A percentile compares a stretch with the other conserved stretches of the same genome.
These are phyloP conservation scores for Tuber brumale DNA, from an alignment of 495 filamentous ascomycete species.

Conservation along the genomic window DNA sequence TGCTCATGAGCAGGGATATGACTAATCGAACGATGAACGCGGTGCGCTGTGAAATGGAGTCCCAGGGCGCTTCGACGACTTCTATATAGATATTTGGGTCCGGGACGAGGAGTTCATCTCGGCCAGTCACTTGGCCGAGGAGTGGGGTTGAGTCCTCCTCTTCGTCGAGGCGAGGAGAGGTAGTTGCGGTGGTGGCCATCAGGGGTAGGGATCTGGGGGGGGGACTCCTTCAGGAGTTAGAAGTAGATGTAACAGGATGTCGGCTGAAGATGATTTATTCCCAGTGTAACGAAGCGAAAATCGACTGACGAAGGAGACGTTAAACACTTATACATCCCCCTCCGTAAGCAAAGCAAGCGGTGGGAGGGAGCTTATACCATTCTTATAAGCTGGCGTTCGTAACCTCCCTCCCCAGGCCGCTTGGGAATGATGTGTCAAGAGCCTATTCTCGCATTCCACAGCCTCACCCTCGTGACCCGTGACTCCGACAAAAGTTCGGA, in stretches of 20 bases:
- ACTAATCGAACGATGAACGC: constrained; percentile 8
- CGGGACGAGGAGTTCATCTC: constrained; percentile 13
- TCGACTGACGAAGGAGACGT: not conserved
- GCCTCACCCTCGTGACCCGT: constrained; percentile 9
- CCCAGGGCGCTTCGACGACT: constrained; percentile 23
- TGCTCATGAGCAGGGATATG: constrained; percentile 17
- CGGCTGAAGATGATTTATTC: not conserved
- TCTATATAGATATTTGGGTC: constrained; percentile 26
- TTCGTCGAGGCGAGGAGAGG: constrained; percentile 5
- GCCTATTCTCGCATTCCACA: not conserved
- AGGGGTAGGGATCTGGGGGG: constrained; percentile 16
- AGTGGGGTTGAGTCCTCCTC: constrained; percentile 4
- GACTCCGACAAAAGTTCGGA: not conserved
- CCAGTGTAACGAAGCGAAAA: not conserved
- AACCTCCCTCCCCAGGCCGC: not conserved
- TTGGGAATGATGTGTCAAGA: constrained; percentile 21
- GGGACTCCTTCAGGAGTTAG: not conserved
- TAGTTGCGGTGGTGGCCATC: not conserved
- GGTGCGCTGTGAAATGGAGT: constrained; percentile 13
- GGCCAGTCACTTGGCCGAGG: constrained; percentile 4
- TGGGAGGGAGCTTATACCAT: too few species aligned
- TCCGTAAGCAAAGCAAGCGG: not conserved
- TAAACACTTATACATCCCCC: not conserved
- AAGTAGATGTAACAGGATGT: too few species aligned
- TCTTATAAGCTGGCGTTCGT: not conserved